Conservation (phyloP, 768 basidiomycete species). For the Melanogaster broomeanus region DNA sequence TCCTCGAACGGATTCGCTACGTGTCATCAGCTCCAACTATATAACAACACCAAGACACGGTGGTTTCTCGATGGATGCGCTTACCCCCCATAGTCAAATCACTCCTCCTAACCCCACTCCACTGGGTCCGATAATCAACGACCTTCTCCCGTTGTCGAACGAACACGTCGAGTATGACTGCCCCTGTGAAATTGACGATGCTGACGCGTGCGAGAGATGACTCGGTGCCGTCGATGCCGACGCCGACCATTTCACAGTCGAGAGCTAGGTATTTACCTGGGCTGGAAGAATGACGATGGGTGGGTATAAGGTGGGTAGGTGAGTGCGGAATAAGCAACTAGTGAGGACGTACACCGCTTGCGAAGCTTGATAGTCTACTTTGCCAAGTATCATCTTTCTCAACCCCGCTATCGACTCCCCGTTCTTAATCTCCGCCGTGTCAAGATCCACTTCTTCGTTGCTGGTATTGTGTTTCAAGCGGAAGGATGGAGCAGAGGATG, state of each 20-base stretch:
- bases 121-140: conserved; percentile 91
- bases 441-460: conserved; percentile 15
- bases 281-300: conserved; percentile 32
- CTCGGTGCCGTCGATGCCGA: conserved; percentile 81
- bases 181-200: conserved; percentile 87
- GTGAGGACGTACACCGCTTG: conserved; percentile 47
- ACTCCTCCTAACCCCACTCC: conserved; percentile 74
- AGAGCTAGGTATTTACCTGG: conserved; percentile 79
- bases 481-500: conserved; percentile 2
- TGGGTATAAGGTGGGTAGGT: neutral
- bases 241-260: conserved; percentile 98
- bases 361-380: conserved; percentile 38
- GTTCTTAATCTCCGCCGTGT: conserved; percentile 37
- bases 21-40: neutral
- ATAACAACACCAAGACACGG: too few species aligned
- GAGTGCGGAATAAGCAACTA: neutral
- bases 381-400: conserved; percentile 55
- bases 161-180: conserved; percentile 77
- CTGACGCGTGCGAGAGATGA: conserved; percentile 88
- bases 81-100: conserved; percentile 70
- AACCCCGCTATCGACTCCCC: conserved; percentile 50
- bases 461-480: neutral
- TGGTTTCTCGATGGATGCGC: conserved; percentile 4
- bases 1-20: conserved; percentile 77
- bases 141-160: conserved; percentile 86